Percentiles rank a stretch among this genome's conserved stretches.
These are phyloP conservation scores for Monotropa hypopitys DNA, from an alignment of 179 eudicot genomes.

Conservation along the genomic window DNA sequence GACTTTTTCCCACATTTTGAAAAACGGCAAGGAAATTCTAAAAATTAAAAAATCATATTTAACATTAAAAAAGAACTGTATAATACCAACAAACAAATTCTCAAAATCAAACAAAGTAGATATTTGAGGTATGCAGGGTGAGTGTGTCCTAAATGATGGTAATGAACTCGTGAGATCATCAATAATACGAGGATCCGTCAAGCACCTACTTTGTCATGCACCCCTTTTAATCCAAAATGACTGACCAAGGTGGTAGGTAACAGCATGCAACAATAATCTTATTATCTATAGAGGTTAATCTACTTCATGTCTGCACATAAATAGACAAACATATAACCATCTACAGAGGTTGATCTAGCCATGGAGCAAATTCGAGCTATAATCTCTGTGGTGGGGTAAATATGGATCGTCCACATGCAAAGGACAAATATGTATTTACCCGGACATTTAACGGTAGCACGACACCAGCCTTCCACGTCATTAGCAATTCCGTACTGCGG, in stretches of 20 bases:
- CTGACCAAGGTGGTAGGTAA: neutral
- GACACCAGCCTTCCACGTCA: no score
- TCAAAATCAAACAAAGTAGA: neutral
- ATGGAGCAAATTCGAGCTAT: no score
- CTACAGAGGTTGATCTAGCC: no score
- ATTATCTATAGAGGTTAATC: neutral
- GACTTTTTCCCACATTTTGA: no score
- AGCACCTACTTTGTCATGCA: neutral
- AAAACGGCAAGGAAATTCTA: no score
- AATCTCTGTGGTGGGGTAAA: no score
- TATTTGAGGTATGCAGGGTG: neutral
- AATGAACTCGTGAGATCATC: neutral
- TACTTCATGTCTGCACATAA: neutral
- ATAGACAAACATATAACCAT: conserved; percentile 21
- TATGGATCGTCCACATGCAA: no score
- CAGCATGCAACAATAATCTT: neutral
- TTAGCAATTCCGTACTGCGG: no score
- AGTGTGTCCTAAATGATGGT: neutral
- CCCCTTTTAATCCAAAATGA: neutral
- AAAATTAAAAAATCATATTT: no score
- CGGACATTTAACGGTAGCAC: no score
- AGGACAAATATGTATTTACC: no score
- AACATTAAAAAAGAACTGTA: no score
- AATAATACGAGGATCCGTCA: neutral
- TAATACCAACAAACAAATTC: neutral